Evolutionary conservation across 2,329 filamentous ascomycete genomes (phyloP).

Genomic region (Ascochyta viciae-villosae): DNA sequence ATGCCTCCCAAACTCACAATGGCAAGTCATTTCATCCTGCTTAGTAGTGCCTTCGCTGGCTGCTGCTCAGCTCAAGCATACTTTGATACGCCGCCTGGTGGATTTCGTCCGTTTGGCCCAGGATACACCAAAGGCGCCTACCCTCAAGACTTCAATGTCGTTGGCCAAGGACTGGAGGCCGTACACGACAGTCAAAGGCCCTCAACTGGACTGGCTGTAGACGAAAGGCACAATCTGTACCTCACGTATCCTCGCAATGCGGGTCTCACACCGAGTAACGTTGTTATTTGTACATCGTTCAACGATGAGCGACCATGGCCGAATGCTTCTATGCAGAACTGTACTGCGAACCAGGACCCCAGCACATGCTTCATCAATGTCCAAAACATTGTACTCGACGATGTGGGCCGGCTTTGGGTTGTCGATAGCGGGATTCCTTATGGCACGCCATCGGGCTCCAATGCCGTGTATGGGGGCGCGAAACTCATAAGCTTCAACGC

Average conservation of each 20-base stretch:
- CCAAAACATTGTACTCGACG: conserved; percentile 54
- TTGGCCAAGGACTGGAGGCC: conserved; percentile 46
- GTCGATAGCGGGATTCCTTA: conserved; percentile 52
- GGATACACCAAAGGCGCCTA: conserved; percentile 26
- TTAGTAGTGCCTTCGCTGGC: neutral
- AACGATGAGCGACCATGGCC: conserved; percentile 51
- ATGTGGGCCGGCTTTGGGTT: conserved; percentile 50
- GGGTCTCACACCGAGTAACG: conserved; percentile 47
- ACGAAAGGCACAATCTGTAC: conserved; percentile 48
- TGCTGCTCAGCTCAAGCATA: conserved; percentile 5
- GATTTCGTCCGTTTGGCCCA: conserved; percentile 21
- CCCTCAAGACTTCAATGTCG: conserved; percentile 47
- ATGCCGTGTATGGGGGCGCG: conserved; percentile 44
- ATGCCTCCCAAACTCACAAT: neutral
- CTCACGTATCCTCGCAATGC: conserved; percentile 53
- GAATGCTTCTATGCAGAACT: conserved; percentile 51
- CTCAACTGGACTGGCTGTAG: conserved; percentile 52
- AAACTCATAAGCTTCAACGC: conserved; percentile 54
- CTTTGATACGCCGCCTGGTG: conserved; percentile 18
- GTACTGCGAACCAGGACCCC: conserved; percentile 47
- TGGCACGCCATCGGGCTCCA: conserved; percentile 28
- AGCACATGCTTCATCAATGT: conserved; percentile 56
- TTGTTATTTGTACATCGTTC: conserved; percentile 50
- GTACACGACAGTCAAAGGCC: conserved; percentile 49
- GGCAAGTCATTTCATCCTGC: neutral